These are phyloP conservation scores for Brassica nigra DNA, from an alignment of 345 rosid genomes.

Conservation along the genomic window DNA sequence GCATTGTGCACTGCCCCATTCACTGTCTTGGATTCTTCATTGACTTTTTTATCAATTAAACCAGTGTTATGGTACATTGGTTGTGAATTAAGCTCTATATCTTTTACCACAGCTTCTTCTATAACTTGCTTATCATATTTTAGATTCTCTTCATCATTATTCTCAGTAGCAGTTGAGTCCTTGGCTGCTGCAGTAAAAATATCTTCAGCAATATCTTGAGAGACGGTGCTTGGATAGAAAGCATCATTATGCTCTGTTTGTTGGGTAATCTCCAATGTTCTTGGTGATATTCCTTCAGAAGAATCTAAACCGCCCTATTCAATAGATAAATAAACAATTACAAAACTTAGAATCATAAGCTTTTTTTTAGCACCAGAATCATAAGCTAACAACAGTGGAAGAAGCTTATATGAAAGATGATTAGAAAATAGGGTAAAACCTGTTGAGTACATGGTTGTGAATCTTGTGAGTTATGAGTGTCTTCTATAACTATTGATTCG, in stretches of 20 bases:
- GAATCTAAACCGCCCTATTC: background rate
- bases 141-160: background rate
- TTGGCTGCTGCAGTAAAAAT: background rate
- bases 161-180: background rate
- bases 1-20: background rate
- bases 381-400: conserved; percentile 11
- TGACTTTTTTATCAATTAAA: background rate
- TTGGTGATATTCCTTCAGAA: conserved; percentile 15
- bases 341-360: conserved; percentile 10
- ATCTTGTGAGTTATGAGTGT: conserved; percentile 11
- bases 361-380: background rate
- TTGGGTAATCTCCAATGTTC: conserved; percentile 3
- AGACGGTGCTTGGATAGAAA: background rate
- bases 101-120: conserved; percentile 1
- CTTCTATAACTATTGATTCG: conserved; percentile 8
- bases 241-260: conserved; percentile 13
- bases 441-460: conserved; percentile 24
- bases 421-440: conserved; percentile 21
- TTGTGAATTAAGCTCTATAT: conserved; percentile 3
- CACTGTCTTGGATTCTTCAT: conserved; percentile 12
- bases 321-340: background rate
- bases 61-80: conserved; percentile 7
- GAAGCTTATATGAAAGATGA: background rate
- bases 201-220: background rate
- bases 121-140: conserved; percentile 13